Percentiles rank a stretch among this genome's conserved stretches.
Evolutionary conservation across 2,329 filamentous ascomycete species (phyloP).

Genomic region (Aspergillus tubingensis): DNA sequence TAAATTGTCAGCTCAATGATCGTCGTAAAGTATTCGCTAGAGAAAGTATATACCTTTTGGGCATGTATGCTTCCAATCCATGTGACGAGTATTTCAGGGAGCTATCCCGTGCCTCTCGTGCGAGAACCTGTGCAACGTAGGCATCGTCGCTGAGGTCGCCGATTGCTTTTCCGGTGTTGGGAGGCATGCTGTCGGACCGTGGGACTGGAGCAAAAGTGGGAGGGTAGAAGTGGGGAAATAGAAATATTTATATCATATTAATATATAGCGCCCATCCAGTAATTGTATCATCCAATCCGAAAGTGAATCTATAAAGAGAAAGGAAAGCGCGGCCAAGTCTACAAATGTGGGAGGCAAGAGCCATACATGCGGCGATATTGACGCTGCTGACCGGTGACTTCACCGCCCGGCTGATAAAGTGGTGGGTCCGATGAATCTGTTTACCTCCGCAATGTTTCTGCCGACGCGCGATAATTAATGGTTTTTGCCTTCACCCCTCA

Average conservation of each 20-base stretch:
- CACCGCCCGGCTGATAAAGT: slow-evolving; percentile 2
- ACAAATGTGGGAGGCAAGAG: neutral
- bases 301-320: slow-evolving; percentile 2
- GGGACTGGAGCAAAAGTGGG: neutral
- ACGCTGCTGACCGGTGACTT: neutral
- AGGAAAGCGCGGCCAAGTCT: neutral
- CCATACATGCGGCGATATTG: slow-evolving; percentile 2
- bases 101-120: slow-evolving; percentile 74
- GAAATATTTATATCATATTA: neutral
- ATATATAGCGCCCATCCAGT: neutral
- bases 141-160: slow-evolving; percentile 51
- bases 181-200: slow-evolving; percentile 28
- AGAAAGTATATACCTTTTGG: slow-evolving; percentile 49
- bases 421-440: neutral
- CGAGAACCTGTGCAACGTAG: slow-evolving; percentile 76
- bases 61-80: slow-evolving; percentile 68
- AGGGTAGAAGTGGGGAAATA: neutral
- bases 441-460: slow-evolving; percentile 4
- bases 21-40: neutral
- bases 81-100: slow-evolving; percentile 73
- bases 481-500: neutral
- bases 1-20: slow-evolving; percentile 7
- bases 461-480: slow-evolving; percentile 5
- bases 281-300: neutral
- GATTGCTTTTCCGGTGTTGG: slow-evolving; percentile 32